Conservation (phyloP, 108 stramenopile genomes). For the Nitzschia putrida region DNA sequence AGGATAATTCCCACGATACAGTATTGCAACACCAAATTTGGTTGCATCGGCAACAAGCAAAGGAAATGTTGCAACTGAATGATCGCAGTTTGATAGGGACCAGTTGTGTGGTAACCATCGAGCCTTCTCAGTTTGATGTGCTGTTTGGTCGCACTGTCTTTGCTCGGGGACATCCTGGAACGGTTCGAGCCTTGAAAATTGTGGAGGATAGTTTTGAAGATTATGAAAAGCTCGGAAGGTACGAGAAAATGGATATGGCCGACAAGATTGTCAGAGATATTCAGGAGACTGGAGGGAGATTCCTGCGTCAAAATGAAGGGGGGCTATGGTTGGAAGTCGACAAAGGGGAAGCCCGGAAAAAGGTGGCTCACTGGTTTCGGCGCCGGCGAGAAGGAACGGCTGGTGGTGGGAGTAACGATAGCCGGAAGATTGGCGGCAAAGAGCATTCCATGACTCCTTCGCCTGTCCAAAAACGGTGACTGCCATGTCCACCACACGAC, state of each 20-base stretch:
- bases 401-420: too few species aligned
- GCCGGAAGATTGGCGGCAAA: too few species aligned
- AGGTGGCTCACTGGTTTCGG: slow-evolving; percentile 34
- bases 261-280: slow-evolving; percentile 18
- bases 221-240: slow-evolving; percentile 29
- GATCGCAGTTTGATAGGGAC: not conserved
- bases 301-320: slow-evolving; percentile 20
- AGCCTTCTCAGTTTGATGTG: slow-evolving; percentile 30
- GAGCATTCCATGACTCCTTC: too few species aligned
- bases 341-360: slow-evolving; percentile 13
- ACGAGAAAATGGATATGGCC: slow-evolving; percentile 26
- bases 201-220: slow-evolving; percentile 9
- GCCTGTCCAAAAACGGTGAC: too few species aligned
- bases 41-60: not conserved
- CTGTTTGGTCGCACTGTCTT: slow-evolving; percentile 23
- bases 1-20: slow-evolving; percentile 1
- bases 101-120: not conserved
- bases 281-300: slow-evolving; percentile 26
- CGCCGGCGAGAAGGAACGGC: not conserved
- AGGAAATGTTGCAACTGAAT: not conserved
- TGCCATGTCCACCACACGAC: too few species aligned
- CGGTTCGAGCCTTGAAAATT: slow-evolving; percentile 5
- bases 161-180: slow-evolving; percentile 17
- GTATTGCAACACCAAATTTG: slow-evolving; percentile 17
- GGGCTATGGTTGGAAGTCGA: slow-evolving; percentile 19